Evolutionary conservation across 2,329 filamentous ascomycete genomes (phyloP), one percentile per base, ranked within the genome.

Genomic region (Ophiostoma ips): DNA sequence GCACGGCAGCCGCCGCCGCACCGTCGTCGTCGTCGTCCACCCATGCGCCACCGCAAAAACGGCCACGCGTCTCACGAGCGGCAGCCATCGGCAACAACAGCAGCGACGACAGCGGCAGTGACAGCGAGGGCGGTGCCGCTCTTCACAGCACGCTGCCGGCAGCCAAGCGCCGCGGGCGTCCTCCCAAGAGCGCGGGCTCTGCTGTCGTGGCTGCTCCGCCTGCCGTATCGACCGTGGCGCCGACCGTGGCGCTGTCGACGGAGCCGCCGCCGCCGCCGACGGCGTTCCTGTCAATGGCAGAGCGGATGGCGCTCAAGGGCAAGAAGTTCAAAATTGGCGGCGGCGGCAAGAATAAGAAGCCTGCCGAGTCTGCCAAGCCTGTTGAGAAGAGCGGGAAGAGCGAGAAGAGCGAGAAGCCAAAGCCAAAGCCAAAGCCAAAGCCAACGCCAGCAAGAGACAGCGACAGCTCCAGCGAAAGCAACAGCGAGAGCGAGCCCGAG

Each of bases 221-320:
- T 4, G 24, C 24, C 24, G 24, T 28, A 8, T 28, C 24, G 24
- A 28, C 24, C 4, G 24, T n/a, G n/a, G n/a, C n/a, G 2, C 21
- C 24, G 7, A 5, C 40, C 4, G 13, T n/a, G 8, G 7, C 43
- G 8, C 8, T 33, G 13, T 38, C 50, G 2, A n/a, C 31, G 4
- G n/a, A 33, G 15, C 30, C 38, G 3, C 49, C 34, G 12, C 50
- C 59, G 15, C 51, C 30, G 55, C 58, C 43, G 3, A 58, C 58
- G 11, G 61, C 64, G 11, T 68, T 72, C 45, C 65, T 79, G 64
- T 78, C 76, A 6, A 71, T 79, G 70, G 68, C 70, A 35, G 75
- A 79, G 56, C 68, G 73, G n/a, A 71, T 77, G 67, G 72, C 69
- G 33, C 63, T 75, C 2, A 67, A 64, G 48, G 75, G 75, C 11